These are phyloP conservation scores for Berkeleyomyces basicola DNA, from an alignment of 2,329 filamentous ascomycete genomes.

Conservation along the genomic window DNA sequence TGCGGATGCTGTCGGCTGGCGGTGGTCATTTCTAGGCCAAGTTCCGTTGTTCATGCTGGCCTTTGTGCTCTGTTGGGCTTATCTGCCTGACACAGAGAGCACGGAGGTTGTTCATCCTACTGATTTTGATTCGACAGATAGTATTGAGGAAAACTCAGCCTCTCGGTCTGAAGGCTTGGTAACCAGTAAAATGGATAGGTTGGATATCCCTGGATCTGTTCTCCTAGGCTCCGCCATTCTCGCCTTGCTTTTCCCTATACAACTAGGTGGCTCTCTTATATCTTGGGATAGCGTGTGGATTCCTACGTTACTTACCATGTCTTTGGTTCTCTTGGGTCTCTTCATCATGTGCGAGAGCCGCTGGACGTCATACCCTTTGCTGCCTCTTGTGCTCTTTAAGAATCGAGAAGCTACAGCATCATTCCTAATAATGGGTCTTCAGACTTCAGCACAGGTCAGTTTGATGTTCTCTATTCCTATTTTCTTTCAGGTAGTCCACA, in stretches of 20 bases:
- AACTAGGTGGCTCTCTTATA: slow-evolving; percentile 38
- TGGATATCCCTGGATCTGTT: slow-evolving; percentile 41
- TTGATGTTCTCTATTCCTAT: slow-evolving; percentile 47
- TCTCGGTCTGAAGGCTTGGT: neutral
- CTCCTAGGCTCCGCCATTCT: slow-evolving; percentile 42
- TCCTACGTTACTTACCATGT: slow-evolving; percentile 25
- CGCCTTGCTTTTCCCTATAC: slow-evolving; percentile 37
- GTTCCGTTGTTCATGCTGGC: slow-evolving; percentile 42
- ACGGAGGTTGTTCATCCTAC: neutral
- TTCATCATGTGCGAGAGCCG: slow-evolving; percentile 33
- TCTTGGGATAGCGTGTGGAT: slow-evolving; percentile 36
- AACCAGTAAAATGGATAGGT: neutral
- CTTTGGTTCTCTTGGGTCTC: slow-evolving; percentile 25
- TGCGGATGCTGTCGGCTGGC: slow-evolving; percentile 49
- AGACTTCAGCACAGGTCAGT: slow-evolving; percentile 35
- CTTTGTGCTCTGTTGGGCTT: slow-evolving; percentile 34
- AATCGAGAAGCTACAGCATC: slow-evolving; percentile 35
- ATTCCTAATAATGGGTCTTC: slow-evolving; percentile 34
- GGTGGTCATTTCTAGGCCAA: slow-evolving; percentile 49
- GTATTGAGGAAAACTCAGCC: neutral
- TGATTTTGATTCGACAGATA: neutral
- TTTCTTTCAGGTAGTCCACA: slow-evolving; percentile 50
- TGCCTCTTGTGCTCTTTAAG: slow-evolving; percentile 38
- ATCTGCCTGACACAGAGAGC: slow-evolving; percentile 26
- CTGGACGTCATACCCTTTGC: slow-evolving; percentile 37